Percentiles rank a stretch among this genome's conserved stretches.
Evolutionary conservation across 73 alveolate genomes (phyloP).

Genomic region (Paramecium primaurelia): DNA sequence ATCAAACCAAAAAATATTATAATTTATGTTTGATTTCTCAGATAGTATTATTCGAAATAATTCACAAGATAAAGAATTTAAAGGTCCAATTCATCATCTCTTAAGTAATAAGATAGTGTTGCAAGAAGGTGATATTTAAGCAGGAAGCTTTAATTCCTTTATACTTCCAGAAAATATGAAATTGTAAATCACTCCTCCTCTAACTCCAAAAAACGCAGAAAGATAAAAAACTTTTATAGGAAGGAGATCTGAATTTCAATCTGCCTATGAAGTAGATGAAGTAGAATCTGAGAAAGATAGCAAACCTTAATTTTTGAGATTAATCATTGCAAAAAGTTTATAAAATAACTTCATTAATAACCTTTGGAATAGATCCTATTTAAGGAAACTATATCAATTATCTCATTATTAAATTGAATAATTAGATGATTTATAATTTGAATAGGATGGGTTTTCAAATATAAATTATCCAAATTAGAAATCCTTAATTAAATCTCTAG

Average conservation of each 20-base stretch:
- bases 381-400: conserved; percentile 10
- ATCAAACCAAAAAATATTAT: neutral
- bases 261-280: conserved; percentile 8
- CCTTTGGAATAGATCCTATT: conserved; percentile 28
- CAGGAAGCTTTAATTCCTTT: conserved; percentile 1
- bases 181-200: neutral
- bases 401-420: neutral
- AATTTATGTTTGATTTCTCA: neutral
- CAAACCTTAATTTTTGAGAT: conserved; percentile 39
- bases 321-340: conserved; percentile 16
- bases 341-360: conserved; percentile 13
- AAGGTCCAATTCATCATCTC: neutral
- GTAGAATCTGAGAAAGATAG: neutral
- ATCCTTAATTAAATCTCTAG: neutral
- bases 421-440: conserved; percentile 35
- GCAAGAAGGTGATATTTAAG: neutral
- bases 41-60: neutral
- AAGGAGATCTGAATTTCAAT: neutral
- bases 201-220: neutral
- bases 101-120: neutral
- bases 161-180: neutral
- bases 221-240: neutral
- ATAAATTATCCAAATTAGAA: neutral
- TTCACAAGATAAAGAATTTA: neutral
- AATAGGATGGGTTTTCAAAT: neutral